Evolutionary conservation across 768 basidiomycete species (phyloP), one percentile per base, ranked within the genome.

Genomic region (Boletus subparvulus): DNA sequence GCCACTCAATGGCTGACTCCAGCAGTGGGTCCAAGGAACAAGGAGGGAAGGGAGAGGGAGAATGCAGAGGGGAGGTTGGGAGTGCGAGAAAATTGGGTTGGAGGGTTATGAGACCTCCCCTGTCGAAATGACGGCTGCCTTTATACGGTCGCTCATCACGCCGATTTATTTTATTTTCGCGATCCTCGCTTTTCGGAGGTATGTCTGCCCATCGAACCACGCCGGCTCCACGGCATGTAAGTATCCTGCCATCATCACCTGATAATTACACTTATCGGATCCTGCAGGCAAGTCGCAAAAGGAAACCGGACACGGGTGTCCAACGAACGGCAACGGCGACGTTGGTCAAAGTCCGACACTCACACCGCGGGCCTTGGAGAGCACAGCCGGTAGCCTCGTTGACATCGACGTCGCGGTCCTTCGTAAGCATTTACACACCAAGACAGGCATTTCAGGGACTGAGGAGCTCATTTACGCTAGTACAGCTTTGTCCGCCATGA

Each of bases 371-470:
- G 43, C 46, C 47, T 19, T 60, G 46, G 36, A 50, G 39, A 49
- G 60, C 69, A 72, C 63, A 71, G 64, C 71, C 66, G 47, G 53
- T 59, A 43, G 61, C 65, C 67, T 62, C 58, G 24, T 62, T 61
- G 51, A 41, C 56, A 41, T 55, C 40, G 42, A 37, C 50, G 48
- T 41, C 35, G 13, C 39, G 12, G 58, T 53, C 57, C 33, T 49
- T 51, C 46, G 56, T 50, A 59, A 56, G 55, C 36, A 37, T 55
- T 47, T 47, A 63, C 56, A 50, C 56, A 66, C 58, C 50, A 61
- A 56, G 59, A 49, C 54, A 61, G 55, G 35, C 21, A 65, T 42
- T 49, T 66, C 72, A 66, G 68, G 68, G 64, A 56, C 53, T 56
- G 46, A 52, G 41, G 44, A 47, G 32, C 51, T 42, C 48, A 52